Conservation (phyloP, 176 grass and related monocot species). For the Carex cristatella region DNA sequence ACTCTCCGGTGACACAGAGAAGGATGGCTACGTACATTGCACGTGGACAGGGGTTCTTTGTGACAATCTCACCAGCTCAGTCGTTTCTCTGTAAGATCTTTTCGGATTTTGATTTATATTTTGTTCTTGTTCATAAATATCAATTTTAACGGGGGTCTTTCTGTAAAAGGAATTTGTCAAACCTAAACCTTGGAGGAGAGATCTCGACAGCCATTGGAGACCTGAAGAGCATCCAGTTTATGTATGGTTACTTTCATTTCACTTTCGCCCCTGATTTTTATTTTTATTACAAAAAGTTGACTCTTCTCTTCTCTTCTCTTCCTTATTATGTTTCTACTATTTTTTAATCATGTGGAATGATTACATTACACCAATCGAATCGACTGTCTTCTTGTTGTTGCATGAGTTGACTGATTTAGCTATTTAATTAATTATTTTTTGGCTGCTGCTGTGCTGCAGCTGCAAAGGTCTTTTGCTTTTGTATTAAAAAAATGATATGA, state of each 20-base stretch:
- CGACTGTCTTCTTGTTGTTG: slow-evolving; percentile 11
- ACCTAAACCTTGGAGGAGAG: slow-evolving; percentile 90
- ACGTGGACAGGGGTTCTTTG: slow-evolving; percentile 85
- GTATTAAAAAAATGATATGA: slow-evolving; percentile 8
- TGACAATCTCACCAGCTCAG: slow-evolving; percentile 61
- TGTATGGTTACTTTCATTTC: slow-evolving; percentile 31
- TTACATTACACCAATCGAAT: neutral
- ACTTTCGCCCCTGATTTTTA: slow-evolving; percentile 28
- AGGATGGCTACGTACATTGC: slow-evolving; percentile 57
- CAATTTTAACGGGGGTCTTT: neutral
- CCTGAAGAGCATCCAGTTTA: slow-evolving; percentile 64
- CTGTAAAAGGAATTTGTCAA: slow-evolving; percentile 82
- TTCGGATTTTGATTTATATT: neutral
- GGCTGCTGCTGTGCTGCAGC: neutral
- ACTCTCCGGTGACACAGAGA: neutral
- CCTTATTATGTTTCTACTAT: neutral
- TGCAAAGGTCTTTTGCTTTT: slow-evolving; percentile 14
- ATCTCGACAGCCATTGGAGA: slow-evolving; percentile 81
- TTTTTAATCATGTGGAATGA: slow-evolving; percentile 30
- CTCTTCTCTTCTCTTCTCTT: neutral
- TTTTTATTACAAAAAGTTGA: slow-evolving; percentile 23
- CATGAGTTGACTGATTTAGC: slow-evolving; percentile 11
- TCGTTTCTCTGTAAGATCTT: slow-evolving; percentile 50
- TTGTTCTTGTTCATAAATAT: neutral
- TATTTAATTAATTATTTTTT: slow-evolving; percentile 6